phyloP scores from a whole-genome alignment of 2,329 filamentous ascomycete genomes.

The Trematosphaeria pertusa region DNA sequence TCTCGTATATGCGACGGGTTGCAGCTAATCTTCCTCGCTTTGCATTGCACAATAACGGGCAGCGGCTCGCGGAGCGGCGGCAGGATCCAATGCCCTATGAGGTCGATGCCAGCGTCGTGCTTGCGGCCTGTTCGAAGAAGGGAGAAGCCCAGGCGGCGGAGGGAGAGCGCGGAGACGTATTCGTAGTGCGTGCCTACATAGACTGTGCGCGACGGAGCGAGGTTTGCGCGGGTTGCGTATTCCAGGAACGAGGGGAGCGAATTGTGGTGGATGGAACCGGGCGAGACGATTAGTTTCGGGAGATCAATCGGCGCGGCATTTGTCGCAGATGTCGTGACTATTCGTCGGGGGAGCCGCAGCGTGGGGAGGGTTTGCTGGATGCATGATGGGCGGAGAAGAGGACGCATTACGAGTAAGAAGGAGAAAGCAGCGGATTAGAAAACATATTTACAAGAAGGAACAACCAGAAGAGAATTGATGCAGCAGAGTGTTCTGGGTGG shows the following conservation, averaged over 20 bases:
- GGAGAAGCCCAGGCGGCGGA: conserved; percentile 68
- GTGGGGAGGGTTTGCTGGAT: conserved; percentile 24
- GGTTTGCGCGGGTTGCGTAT: conserved; percentile 64
- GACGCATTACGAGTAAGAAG: conserved; percentile 35
- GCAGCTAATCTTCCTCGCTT: conserved; percentile 59
- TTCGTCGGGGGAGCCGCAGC: conserved; percentile 31
- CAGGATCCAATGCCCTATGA: conserved; percentile 73
- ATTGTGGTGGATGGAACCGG: conserved; percentile 60
- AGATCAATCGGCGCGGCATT: conserved; percentile 32
- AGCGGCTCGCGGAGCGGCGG: conserved; percentile 43
- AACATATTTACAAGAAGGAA: conserved; percentile 33
- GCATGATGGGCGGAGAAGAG: conserved; percentile 30
- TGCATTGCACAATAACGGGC: conserved; percentile 70
- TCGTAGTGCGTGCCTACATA: conserved; percentile 81
- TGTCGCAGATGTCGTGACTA: conserved; percentile 33
- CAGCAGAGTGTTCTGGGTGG: neutral
- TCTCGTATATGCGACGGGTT: conserved; percentile 72
- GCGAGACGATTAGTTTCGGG: conserved; percentile 34
- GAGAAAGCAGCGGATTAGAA: neutral
- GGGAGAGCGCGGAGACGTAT: conserved; percentile 67
- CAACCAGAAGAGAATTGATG: conserved; percentile 3
- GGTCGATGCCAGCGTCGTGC: conserved; percentile 75
- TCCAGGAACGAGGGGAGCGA: conserved; percentile 70
- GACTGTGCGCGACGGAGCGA: conserved; percentile 64
- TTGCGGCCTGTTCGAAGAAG: conserved; percentile 70